Base-by-base conservation (phyloP, 2,329 filamentous ascomycete genomes). In the Xylaria sp. region DNA sequence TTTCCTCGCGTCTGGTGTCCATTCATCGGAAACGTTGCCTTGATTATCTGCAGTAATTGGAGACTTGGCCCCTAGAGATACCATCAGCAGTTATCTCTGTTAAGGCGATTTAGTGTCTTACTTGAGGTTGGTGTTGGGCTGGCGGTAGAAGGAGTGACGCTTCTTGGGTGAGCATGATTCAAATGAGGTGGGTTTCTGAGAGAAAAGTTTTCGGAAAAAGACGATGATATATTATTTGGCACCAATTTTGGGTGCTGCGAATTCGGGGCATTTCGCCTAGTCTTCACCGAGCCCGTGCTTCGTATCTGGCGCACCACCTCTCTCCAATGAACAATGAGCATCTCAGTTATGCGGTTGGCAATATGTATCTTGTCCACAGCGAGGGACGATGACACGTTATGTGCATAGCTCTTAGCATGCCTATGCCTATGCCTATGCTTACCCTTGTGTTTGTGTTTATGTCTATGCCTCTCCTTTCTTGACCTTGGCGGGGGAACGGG, bases 311-410 rank as follows among this genome's bases (percentile, higher is more conserved):
- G 81, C 51, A 90, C 86, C 11, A 91, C 82, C 56, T 90, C 88
- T 66, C 86, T 82, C 90, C 90, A 92, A 69, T 90, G 85, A 1
- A 84, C 81, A 57, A 92, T 87, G 4, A 92, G 79, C 88, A 92
- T 91, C 75, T 90, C 88, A 0, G 88, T 81, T 34, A 92, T 85
- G 36, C 80, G 79, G 67, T 88, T 90, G 11, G 88, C 88, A 62
- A 89, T 78, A 53, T 84, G 81, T 24, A 89, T 81, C 71, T 88
- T 90, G 79, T 89, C 84, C 19, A 90, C 78, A 0, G 78, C 76
- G 4, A 80, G 74, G 71, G 64, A 24, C 65, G 68, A 14, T 75
- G 74, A 1, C 74, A 71, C 7, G 14, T 6, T 32, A 9, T 54
- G 19, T 9, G 19, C 36, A 14, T 58, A 27, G 4, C 14, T 19